Base-by-base conservation (phyloP, 2,329 filamentous ascomycete species). In the Penicillium freii region DNA sequence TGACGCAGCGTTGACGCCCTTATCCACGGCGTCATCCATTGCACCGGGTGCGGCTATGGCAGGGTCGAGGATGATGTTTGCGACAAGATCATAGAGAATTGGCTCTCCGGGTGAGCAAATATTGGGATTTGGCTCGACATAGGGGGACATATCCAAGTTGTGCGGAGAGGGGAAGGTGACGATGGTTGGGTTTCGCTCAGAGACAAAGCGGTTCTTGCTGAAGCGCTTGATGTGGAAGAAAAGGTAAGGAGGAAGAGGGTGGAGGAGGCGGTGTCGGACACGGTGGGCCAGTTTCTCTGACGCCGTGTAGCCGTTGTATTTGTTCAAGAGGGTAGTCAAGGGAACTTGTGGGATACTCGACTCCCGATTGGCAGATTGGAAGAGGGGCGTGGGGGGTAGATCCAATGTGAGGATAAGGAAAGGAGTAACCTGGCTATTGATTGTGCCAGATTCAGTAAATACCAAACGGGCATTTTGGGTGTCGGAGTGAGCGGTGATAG, bases 151-250 rank as follows among this genome's bases (percentile, higher is more conserved):
- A 73, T 99, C 92, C 9, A 99, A 85, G 42, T 88, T 85, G 70
- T 88, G 84, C 5, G 91, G 84, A 7, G 91, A 88, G 62, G 93
- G 91, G 75, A 97, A 99, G 0, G 93, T 97, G 62, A 99, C 94
- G 69, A 99, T 99, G 10, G 94, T 99, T 1, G 93, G 94, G 74
- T 99, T 99, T 50, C 94, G 89, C 77, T 97, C 93, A 2, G 89
- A 85, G 21, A 99, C 90, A 71, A 99, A 99, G 74, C 97, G 96
- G 80, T 99, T 99, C 64, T 89, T 87, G 65, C 88, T 91, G 82
- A 99, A 99, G 66, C 94, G 91, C 79, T 97, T 97, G 79, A 97
- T 88, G 78, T 99, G 93, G 78, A 99, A 91, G 52, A 94, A 81
- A 19, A 99, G 85, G 71, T 89, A 97, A 0, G 92, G 93, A 0